These are phyloP conservation scores for Lathyrus oleraceus DNA, from an alignment of 306 rosid species.

Conservation along the genomic window DNA sequence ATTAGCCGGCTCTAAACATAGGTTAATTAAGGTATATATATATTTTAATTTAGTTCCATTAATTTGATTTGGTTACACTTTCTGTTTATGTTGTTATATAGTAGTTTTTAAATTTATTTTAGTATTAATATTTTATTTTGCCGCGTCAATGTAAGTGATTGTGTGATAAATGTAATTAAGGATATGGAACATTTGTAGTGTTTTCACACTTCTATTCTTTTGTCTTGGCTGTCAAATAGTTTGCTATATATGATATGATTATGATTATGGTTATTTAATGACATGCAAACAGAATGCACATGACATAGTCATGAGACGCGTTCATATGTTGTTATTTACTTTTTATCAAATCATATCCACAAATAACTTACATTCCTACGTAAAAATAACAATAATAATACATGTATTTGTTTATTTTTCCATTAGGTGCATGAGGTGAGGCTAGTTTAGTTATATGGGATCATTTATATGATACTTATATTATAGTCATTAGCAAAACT, in stretches of 20 bases:
- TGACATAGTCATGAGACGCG: not conserved
- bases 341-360: constrained; percentile 3
- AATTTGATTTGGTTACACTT: constrained; percentile 30
- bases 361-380: not conserved
- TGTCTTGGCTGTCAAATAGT: constrained; percentile 28
- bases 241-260: constrained; percentile 13
- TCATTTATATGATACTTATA: not conserved
- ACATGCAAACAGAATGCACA: constrained; percentile 27
- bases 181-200: constrained; percentile 8
- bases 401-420: not conserved
- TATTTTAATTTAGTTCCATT: constrained; percentile 18
- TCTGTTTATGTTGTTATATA: constrained; percentile 42
- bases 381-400: not conserved
- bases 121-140: not conserved
- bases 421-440: not conserved
- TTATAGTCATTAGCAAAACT: too few relatives aligned
- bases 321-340: not conserved
- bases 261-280: not conserved
- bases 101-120: constrained; percentile 31
- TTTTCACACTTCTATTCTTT: constrained; percentile 19
- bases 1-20: constrained; percentile 66
- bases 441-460: not conserved
- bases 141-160: constrained; percentile 39
- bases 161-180: constrained; percentile 4
- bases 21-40: not conserved